Percentiles rank a stretch among this genome's conserved stretches.
These are phyloP conservation scores for Aspergillus ellipticus DNA, from an alignment of 495 filamentous ascomycete species.

Conservation along the genomic window DNA sequence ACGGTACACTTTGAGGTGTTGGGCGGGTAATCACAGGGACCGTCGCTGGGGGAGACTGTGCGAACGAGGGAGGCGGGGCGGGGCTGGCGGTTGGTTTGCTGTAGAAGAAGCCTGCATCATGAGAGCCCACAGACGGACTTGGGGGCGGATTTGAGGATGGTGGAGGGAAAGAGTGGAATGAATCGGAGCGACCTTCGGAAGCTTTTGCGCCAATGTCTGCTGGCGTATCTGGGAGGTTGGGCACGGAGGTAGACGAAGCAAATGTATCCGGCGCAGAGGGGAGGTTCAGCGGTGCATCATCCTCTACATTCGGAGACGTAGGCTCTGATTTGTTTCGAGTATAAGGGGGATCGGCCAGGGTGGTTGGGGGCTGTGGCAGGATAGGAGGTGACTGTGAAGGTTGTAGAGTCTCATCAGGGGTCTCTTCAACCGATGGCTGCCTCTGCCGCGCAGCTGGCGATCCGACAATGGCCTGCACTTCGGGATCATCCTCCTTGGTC, in stretches of 20 bases:
- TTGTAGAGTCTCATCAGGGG: slow-evolving; percentile 48
- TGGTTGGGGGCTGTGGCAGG: slow-evolving; percentile 30
- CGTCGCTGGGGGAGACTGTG: slow-evolving; percentile 14
- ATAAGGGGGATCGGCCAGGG: slow-evolving; percentile 25
- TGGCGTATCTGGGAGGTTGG: slow-evolving; percentile 41
- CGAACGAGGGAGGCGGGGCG: slow-evolving; percentile 20
- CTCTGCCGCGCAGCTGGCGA: slow-evolving; percentile 30
- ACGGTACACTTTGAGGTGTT: slow-evolving; percentile 20
- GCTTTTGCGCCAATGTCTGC: slow-evolving; percentile 15
- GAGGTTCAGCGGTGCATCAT: slow-evolving; percentile 30
- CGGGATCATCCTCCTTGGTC: slow-evolving; percentile 25
- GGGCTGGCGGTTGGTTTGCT: slow-evolving; percentile 16
- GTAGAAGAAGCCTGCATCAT: slow-evolving; percentile 35
- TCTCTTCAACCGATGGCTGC: slow-evolving; percentile 57
- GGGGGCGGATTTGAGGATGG: slow-evolving; percentile 25
- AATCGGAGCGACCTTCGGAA: slow-evolving; percentile 19
- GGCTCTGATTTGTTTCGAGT: slow-evolving; percentile 23
- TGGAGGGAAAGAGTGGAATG: slow-evolving; percentile 48
- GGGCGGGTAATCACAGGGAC: slow-evolving; percentile 12
- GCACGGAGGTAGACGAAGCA: slow-evolving; percentile 21
- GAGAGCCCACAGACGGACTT: slow-evolving; percentile 22
- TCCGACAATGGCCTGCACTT: slow-evolving; percentile 48
- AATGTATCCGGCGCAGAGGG: slow-evolving; percentile 40
- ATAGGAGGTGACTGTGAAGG: slow-evolving; percentile 47
- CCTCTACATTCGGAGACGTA: slow-evolving; percentile 16